Base-by-base conservation (phyloP, 192 early-diverging fungal species). In the Podochytrium sp. region DNA sequence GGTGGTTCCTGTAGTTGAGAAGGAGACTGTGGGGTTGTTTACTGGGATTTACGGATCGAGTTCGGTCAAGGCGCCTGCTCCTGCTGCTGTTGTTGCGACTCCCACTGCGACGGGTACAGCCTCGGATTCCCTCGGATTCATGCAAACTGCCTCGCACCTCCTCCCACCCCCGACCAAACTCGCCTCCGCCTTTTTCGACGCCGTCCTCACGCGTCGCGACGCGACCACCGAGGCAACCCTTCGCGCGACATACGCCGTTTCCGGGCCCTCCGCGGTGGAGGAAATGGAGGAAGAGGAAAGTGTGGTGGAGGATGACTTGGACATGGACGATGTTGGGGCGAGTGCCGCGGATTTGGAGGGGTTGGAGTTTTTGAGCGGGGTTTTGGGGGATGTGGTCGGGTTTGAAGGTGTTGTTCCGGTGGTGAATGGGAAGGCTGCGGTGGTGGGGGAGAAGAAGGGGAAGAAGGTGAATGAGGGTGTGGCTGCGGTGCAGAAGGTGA, bases 141-240 rank as follows among this genome's bases (percentile, higher is more conserved):
- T 69, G 66, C 33, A 55, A 14, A 30, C 59, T 10, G 66, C 66
- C 20, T 69, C 66, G n/a, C 66, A 69, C 37, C 29, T 69, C 6
- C 47, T 69, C 7, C 50, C 40, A 20, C 50, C 66, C 4, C 66
- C 66, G 0, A 33, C 37, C 50, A 69, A 69, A 35, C 51, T 69
- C 5, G 66, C 66, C 12, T 18, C 12, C n/a, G 18, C 66, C 23
- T 69, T 55, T 30, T 69, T 69, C 35, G 66, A 69, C 20, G 66
- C 66, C 27, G 35, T 69, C 30, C 34, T 69, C 14, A 65, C 41
- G 43, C 41, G 47, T 23, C 63, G 63, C 14, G 63, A 65, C 47
- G 12, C 38, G n/a, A n/a, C n/a, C n/a, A n/a, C n/a, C n/a, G n/a
- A n/a, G n/a, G n/a, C n/a, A n/a, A n/a, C n/a, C n/a, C n/a, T n/a